Base-by-base conservation (phyloP, 1,284 basidiomycete species). In the Hemileia vastatrix region DNA sequence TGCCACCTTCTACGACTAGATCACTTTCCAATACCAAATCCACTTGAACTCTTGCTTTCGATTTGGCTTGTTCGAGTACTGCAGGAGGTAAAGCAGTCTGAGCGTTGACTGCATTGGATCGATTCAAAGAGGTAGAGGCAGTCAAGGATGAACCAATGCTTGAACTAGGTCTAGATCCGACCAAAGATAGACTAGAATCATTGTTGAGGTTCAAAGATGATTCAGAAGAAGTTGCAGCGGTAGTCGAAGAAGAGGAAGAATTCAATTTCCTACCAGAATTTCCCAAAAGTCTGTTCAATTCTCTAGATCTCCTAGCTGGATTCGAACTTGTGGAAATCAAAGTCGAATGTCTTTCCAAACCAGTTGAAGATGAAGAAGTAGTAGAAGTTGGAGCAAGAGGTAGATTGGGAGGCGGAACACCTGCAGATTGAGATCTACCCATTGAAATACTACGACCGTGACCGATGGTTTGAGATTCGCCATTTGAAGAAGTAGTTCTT, bases 11-110 rank as follows among this genome's bases (percentile, higher is more conserved):
- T 0, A 94, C 86, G 63, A 84, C 85, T 3, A 84, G 80, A 66
- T 89, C 82, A 65, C 83, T 84, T 67, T 90, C 85, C 45, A 93
- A 80, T 4, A 85, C 78, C 23, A 96, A 82, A 68, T 95, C 90
- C 5, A 95, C 80, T 71, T 89, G 86, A 0, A 95, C 87, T 31
- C 89, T 84, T 2, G 89, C 84, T 31, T 78, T 86, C n/a, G n/a
- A 27, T 24, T 68, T 68, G 19, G 68, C 70, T 24, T 73, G 71
- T 65, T 75, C 73, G 21, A 71, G 60, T 6, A 60, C 58, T n/a
- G 70, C 65, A 27, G 68, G 59, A 11, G 65, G 64, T 18, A 65
- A 62, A 9, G 61, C 60, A 3, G 64, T 65, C 2, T 19, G 44
- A 44, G 66, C 32, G 0, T 50, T 58, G 15, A 64, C 57, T 1